These are phyloP conservation scores for Carex kokanica DNA, from an alignment of 176 grass and related monocot species.

Conservation along the genomic window DNA sequence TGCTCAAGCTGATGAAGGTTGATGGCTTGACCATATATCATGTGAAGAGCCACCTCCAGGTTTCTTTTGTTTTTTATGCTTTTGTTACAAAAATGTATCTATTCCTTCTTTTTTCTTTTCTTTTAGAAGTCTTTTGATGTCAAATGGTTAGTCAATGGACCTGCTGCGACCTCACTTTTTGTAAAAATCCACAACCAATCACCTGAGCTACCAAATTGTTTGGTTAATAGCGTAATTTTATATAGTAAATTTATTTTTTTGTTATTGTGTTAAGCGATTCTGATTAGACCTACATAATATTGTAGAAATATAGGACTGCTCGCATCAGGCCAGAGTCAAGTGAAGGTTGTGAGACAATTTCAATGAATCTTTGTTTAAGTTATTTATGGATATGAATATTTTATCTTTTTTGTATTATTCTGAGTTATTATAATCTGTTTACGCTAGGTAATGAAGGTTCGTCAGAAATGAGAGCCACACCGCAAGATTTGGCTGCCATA, in stretches of 20 bases:
- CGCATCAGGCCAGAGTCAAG: conserved; percentile 58
- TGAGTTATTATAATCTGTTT: conserved; percentile 22
- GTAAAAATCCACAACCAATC: neutral
- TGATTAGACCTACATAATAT: conserved; percentile 14
- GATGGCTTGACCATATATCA: conserved; percentile 94
- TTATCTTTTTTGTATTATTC: neutral
- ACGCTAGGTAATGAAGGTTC: conserved; percentile 43
- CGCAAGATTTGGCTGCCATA: conserved; percentile 47
- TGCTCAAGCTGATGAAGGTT: conserved; percentile 91
- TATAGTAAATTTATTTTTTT: conserved; percentile 16
- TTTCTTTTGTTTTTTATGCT: conserved; percentile 33
- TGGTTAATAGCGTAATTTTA: neutral
- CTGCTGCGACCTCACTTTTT: conserved; percentile 4
- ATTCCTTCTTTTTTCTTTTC: neutral
- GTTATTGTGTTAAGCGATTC: neutral
- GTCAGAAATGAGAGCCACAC: conserved; percentile 40
- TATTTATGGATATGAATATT: neutral
- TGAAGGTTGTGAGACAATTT: conserved; percentile 54
- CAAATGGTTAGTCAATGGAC: neutral
- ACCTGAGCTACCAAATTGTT: neutral
- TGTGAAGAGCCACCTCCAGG: conserved; percentile 98
- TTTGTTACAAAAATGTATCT: conserved; percentile 12
- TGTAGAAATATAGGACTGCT: conserved; percentile 92
- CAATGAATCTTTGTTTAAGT: neutral
- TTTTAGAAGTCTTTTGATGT: neutral